These are phyloP conservation scores for Coelastrella sp. DNA, from an alignment of 139 green algal species.

Conservation along the genomic window DNA sequence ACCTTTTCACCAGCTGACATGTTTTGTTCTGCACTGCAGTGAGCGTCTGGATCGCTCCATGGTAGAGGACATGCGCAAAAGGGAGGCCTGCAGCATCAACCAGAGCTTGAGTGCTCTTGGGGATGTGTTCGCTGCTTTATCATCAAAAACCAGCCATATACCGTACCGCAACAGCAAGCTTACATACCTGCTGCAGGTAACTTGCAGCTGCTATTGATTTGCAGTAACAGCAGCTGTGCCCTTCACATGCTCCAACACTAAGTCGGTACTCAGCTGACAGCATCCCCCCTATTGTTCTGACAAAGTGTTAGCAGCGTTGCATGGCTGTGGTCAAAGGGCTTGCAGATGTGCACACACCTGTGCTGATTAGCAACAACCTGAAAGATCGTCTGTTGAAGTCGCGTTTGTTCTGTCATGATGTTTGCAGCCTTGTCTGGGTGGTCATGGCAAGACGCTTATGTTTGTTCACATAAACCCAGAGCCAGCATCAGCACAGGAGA, in stretches of 20 bases:
- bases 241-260: too few relatives aligned
- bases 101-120: conserved; percentile 87
- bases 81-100: conserved; percentile 97
- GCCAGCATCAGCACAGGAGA: conserved; percentile 77
- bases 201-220: too few relatives aligned
- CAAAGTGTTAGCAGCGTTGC: too few relatives aligned
- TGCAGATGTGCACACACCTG: too few relatives aligned
- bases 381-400: too few relatives aligned
- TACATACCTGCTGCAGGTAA: conserved; percentile 95
- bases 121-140: conserved; percentile 89
- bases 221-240: too few relatives aligned
- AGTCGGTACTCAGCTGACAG: too few relatives aligned
- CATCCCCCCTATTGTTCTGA: too few relatives aligned
- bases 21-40: conserved; percentile 59
- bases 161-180: conserved; percentile 97
- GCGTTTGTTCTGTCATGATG: neutral
- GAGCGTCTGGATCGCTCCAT: conserved; percentile 83
- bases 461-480: conserved; percentile 96
- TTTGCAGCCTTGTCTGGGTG: conserved; percentile 53
- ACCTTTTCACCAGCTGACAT: neutral
- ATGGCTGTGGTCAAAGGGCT: too few relatives aligned
- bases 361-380: too few relatives aligned
- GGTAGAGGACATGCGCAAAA: conserved; percentile 84
- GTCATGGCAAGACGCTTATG: conserved; percentile 93
- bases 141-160: conserved; percentile 78